Evolutionary conservation across 1,284 basidiomycete species (phyloP).

Genomic region (Meira miltonrushii): DNA sequence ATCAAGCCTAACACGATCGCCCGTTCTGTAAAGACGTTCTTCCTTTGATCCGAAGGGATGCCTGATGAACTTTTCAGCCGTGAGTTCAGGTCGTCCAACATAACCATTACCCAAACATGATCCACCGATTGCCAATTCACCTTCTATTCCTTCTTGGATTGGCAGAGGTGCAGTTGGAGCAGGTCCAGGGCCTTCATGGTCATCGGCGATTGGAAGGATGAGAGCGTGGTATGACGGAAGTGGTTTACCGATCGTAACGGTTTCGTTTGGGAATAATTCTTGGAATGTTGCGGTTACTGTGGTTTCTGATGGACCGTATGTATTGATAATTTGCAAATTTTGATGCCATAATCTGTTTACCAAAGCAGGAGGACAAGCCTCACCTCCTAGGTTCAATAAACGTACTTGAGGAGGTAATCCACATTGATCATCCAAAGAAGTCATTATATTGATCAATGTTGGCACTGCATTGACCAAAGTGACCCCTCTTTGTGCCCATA

Average conservation of each 20-base stretch:
- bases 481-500: constrained; percentile 14
- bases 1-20: constrained; percentile 44
- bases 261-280: constrained; percentile 24
- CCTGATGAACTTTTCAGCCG: constrained; percentile 35
- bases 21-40: constrained; percentile 44
- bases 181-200: background rate
- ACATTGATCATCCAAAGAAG: constrained; percentile 1
- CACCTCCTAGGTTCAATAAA: constrained; percentile 15
- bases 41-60: constrained; percentile 20
- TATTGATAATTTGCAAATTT: constrained; percentile 34
- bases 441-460: constrained; percentile 15
- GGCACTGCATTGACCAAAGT: constrained; percentile 16
- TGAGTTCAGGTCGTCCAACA: constrained; percentile 40
- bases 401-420: constrained; percentile 9
- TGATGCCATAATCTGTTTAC: constrained; percentile 8
- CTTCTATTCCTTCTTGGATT: constrained; percentile 28
- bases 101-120: constrained; percentile 49
- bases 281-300: constrained; percentile 49
- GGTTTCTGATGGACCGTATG: constrained; percentile 49
- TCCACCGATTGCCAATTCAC: constrained; percentile 48
- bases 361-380: constrained; percentile 14
- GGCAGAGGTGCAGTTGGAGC: constrained; percentile 5
- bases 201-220: constrained; percentile 18
- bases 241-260: constrained; percentile 36
- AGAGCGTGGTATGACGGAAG: constrained; percentile 29